A percentile compares a stretch with the other conserved stretches of the same genome.
These are phyloP conservation scores for Cryoendolithus antarcticus DNA, from an alignment of 2,329 filamentous ascomycete genomes.

Conservation along the genomic window DNA sequence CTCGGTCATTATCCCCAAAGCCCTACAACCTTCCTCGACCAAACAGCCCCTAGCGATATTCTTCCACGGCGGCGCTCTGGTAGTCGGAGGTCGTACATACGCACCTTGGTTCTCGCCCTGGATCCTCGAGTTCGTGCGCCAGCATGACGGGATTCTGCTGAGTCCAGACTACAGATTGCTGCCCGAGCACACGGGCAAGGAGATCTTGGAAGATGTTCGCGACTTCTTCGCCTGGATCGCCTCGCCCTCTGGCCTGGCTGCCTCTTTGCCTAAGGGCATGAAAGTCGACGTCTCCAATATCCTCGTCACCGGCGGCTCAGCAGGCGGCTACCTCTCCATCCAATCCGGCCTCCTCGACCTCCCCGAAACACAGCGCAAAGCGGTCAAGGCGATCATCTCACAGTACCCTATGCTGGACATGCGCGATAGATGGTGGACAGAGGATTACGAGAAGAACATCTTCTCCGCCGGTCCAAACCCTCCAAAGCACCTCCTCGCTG, in stretches of 20 bases:
- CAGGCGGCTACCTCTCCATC: constrained; percentile 28
- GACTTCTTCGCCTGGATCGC: constrained; percentile 39
- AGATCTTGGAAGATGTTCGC: constrained; percentile 37
- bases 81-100: constrained; percentile 6
- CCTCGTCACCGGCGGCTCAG: constrained; percentile 25
- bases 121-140: constrained; percentile 28
- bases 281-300: constrained; percentile 17
- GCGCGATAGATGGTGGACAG: constrained; percentile 10
- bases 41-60: constrained; percentile 30
- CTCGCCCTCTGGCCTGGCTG: constrained; percentile 3
- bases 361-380: neutral
- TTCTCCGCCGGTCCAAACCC: constrained; percentile 1
- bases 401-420: constrained; percentile 25
- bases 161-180: constrained; percentile 40
- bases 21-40: no score
- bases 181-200: constrained; percentile 35
- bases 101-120: constrained; percentile 16
- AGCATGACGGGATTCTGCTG: constrained; percentile 32
- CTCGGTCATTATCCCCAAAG: no score
- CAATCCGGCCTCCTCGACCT: constrained; percentile 14
- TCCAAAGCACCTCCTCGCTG: constrained; percentile 4
- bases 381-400: constrained; percentile 20
- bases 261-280: constrained; percentile 1
- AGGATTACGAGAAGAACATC: constrained; percentile 5
- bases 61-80: constrained; percentile 34